Percentiles rank a stretch among this genome's conserved stretches.
phyloP scores from a whole-genome alignment of 2,329 filamentous ascomycete species.

The Chaetothyriales sp. region DNA sequence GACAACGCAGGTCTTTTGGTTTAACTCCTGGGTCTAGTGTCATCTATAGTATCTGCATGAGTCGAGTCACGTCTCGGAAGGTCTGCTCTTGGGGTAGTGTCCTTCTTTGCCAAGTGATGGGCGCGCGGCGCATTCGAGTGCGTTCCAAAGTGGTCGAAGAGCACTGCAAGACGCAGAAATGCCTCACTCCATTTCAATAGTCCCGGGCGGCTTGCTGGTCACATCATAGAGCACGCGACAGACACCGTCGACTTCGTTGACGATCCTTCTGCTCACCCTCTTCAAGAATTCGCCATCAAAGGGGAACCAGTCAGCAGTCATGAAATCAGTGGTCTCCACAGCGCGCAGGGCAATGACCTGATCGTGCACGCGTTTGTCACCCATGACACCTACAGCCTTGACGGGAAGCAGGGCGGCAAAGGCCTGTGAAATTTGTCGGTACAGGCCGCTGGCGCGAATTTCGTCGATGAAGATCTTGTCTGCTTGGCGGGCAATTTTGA shows the following conservation, averaged over 20 bases:
- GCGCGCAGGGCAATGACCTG: conserved; percentile 50
- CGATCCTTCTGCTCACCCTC: conserved; percentile 52
- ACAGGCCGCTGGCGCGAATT: conserved; percentile 33
- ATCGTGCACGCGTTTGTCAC: conserved; percentile 55
- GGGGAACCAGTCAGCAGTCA: conserved; percentile 59
- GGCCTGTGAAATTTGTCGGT: conserved; percentile 51
- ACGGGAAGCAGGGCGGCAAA: conserved; percentile 55
- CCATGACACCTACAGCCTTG: conserved; percentile 54
- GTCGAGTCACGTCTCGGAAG: not conserved
- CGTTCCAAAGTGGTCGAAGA: not conserved
- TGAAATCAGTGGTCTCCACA: conserved; percentile 54
- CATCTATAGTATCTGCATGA: not conserved
- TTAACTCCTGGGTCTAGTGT: not conserved
- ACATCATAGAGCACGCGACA: conserved; percentile 47
- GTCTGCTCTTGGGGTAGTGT: not conserved
- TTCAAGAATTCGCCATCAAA: conserved; percentile 54
- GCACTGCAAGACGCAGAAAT: not conserved
- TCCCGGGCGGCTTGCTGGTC: conserved; percentile 55
- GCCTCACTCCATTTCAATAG: conserved; percentile 59
- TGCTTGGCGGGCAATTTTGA: conserved; percentile 52
- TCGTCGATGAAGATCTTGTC: conserved; percentile 35
- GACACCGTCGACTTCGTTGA: conserved; percentile 63
- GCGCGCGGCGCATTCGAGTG: not conserved
- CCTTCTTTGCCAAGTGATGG: not conserved
- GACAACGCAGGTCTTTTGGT: not conserved